Evolutionary conservation across 768 basidiomycete species (phyloP).

Genomic region (Strobilomyces dryophilus): DNA sequence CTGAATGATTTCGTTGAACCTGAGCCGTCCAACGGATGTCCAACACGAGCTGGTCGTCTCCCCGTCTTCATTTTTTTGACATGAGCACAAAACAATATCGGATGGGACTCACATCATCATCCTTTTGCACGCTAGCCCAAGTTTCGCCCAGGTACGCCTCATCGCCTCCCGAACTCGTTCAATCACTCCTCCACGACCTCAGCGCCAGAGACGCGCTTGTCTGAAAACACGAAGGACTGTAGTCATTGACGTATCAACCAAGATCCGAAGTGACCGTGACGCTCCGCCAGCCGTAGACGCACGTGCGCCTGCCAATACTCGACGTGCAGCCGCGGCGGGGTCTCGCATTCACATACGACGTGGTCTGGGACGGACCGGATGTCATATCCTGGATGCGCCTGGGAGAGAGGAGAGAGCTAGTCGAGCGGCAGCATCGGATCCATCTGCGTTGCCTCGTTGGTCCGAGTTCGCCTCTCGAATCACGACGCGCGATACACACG

Average conservation of each 20-base stretch:
- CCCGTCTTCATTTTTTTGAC: too few species aligned
- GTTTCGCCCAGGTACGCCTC: slow-evolving; percentile 2
- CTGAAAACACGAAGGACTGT: too few species aligned
- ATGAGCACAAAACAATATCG: too few species aligned
- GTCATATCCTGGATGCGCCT: slow-evolving; percentile 6
- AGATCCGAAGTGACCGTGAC: too few species aligned
- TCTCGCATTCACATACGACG: not conserved
- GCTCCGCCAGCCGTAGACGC: slow-evolving; percentile 41
- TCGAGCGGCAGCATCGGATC: slow-evolving; percentile 32
- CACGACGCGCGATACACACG: slow-evolving; percentile 24
- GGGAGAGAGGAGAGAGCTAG: slow-evolving; percentile 26
- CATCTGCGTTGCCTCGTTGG: slow-evolving; percentile 20
- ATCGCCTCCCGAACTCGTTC: not conserved
- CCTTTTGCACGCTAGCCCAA: not conserved
- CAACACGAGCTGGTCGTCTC: too few species aligned
- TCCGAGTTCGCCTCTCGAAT: too few species aligned
- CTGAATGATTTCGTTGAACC: too few species aligned
- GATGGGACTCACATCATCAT: too few species aligned
- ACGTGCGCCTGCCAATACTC: slow-evolving; percentile 24
- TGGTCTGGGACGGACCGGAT: not conserved
- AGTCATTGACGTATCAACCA: too few species aligned
- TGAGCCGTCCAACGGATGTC: too few species aligned
- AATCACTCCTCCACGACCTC: not conserved
- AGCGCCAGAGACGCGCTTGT: not conserved
- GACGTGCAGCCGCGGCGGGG: slow-evolving; percentile 4